These are phyloP conservation scores for Penicillium polonicum DNA, from an alignment of 2,329 filamentous ascomycete genomes.

Conservation along the genomic window DNA sequence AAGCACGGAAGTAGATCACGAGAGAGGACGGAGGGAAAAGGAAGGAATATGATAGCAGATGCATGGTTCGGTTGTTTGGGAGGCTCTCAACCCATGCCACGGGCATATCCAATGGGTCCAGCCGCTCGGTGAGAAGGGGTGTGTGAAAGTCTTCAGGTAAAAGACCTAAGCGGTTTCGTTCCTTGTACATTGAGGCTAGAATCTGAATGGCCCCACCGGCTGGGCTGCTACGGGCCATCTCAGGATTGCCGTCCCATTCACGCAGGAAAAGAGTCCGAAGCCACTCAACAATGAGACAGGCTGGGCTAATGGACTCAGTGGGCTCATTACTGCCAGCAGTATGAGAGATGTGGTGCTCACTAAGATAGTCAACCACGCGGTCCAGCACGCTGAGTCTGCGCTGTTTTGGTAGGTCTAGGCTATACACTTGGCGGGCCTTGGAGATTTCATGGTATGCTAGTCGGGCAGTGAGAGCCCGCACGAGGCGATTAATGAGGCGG, in stretches of 20 bases:
- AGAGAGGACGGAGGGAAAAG: slow-evolving; percentile 72
- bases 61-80: slow-evolving; percentile 62
- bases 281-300: slow-evolving; percentile 45
- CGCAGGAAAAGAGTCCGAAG: slow-evolving; percentile 67
- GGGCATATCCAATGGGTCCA: slow-evolving; percentile 74
- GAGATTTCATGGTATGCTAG: slow-evolving; percentile 52
- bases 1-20: slow-evolving; percentile 79
- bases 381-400: slow-evolving; percentile 36
- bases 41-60: slow-evolving; percentile 77
- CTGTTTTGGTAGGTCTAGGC: slow-evolving; percentile 29
- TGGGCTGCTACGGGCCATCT: slow-evolving; percentile 66
- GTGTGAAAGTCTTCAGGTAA: slow-evolving; percentile 69
- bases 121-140: slow-evolving; percentile 70
- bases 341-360: slow-evolving; percentile 28
- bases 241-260: slow-evolving; percentile 75
- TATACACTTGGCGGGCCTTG: slow-evolving; percentile 35
- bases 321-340: slow-evolving; percentile 8
- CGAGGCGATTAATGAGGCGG: slow-evolving; percentile 50
- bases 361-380: slow-evolving; percentile 37
- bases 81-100: slow-evolving; percentile 66
- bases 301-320: slow-evolving; percentile 24
- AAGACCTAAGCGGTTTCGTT: slow-evolving; percentile 65
- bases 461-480: slow-evolving; percentile 51
- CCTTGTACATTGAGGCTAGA: slow-evolving; percentile 70
- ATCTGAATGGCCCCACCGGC: slow-evolving; percentile 76